phyloP scores from a whole-genome alignment of 306 rosid genomes.

The Corylus heterophylla region DNA sequence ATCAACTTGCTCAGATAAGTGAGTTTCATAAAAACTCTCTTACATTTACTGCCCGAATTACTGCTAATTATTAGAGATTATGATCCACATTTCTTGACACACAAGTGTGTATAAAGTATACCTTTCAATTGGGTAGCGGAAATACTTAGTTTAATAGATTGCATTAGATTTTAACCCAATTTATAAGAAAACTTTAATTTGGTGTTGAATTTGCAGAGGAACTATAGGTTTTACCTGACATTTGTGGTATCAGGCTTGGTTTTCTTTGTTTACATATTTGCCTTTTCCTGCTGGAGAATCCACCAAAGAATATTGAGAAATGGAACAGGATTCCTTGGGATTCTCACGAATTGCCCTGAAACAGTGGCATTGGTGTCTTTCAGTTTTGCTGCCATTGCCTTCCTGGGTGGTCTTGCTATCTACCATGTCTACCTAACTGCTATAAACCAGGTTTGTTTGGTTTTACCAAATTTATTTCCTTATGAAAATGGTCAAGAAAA shows the following conservation, averaged over 20 bases:
- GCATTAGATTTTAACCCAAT: no score
- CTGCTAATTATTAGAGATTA: no score
- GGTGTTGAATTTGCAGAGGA: constrained; percentile 33
- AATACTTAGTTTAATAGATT: no score
- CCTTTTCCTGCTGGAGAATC: constrained; percentile 36
- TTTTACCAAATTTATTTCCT: background rate
- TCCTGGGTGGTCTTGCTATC: constrained; percentile 23
- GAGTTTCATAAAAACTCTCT: no score
- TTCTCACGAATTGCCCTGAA: constrained; percentile 38
- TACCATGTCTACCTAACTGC: constrained; percentile 32
- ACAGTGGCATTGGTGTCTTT: constrained; percentile 35
- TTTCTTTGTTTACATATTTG: constrained; percentile 29
- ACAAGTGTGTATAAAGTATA: no score
- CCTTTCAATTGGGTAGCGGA: no score
- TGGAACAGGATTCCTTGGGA: constrained; percentile 6
- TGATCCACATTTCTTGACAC: no score
- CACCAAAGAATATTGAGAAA: constrained; percentile 19
- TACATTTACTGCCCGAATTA: no score
- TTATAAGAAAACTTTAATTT: background rate
- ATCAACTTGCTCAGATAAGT: no score
- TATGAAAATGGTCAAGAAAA: background rate
- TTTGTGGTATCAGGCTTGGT: constrained; percentile 26
- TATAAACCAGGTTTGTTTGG: constrained; percentile 31
- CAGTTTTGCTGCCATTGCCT: constrained; percentile 26
- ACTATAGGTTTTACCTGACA: constrained; percentile 29